Percentiles rank a stretch among this genome's conserved stretches.
Evolutionary conservation across 805 yeast genomes (phyloP).

Genomic region (Kodamaea restingae): DNA sequence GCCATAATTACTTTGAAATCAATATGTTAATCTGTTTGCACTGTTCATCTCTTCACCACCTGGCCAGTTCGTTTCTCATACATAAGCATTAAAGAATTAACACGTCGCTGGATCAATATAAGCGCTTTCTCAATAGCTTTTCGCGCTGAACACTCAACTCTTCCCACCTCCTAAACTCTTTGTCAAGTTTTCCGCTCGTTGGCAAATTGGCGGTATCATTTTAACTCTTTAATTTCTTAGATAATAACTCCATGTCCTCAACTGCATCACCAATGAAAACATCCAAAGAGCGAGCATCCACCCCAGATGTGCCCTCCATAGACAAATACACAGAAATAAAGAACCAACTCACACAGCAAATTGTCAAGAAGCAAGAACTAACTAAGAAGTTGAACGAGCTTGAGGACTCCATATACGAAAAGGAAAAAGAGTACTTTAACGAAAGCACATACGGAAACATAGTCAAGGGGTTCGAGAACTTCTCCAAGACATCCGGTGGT

Average conservation of each 20-base stretch:
- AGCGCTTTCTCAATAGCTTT: too few relatives aligned
- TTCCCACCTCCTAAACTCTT: too few relatives aligned
- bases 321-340: constrained; percentile 65
- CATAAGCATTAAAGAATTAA: too few relatives aligned
- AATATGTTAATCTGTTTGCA: too few relatives aligned
- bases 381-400: constrained; percentile 58
- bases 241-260: too few relatives aligned
- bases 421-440: constrained; percentile 73
- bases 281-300: constrained; percentile 6
- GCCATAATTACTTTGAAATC: too few relatives aligned
- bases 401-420: constrained; percentile 76
- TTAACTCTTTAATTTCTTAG: too few relatives aligned
- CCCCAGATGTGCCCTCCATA: constrained; percentile 17
- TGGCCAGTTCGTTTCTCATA: too few relatives aligned
- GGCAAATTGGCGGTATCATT: too few relatives aligned
- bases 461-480: constrained; percentile 86
- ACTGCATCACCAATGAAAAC: constrained; percentile 3
- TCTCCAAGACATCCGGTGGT: constrained; percentile 45
- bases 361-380: constrained; percentile 58
- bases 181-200: background rate
- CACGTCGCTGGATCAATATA: too few relatives aligned
- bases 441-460: constrained; percentile 75
- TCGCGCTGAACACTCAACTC: too few relatives aligned
- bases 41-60: too few relatives aligned
- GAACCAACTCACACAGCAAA: constrained; percentile 59